These are phyloP conservation scores for Cutaneotrichosporon curvatum DNA, from an alignment of 1,284 basidiomycete genomes.

Conservation along the genomic window DNA sequence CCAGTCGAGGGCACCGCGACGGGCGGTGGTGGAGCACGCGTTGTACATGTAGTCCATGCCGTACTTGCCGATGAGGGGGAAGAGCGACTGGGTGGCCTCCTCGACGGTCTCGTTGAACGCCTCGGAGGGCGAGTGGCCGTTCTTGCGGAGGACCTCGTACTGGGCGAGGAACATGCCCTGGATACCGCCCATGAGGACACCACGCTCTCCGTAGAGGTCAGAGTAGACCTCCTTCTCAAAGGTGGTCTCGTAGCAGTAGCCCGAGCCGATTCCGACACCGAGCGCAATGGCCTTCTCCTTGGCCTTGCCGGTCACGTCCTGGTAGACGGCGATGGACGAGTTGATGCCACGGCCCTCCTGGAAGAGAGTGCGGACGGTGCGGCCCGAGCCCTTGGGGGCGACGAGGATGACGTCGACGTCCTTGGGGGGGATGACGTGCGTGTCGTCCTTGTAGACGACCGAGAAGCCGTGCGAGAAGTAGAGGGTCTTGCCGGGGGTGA, in stretches of 20 bases:
- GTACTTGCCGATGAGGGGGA: constrained; percentile 91
- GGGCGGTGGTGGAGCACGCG: constrained; percentile 97
- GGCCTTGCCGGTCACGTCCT: constrained; percentile 93
- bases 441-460: constrained; percentile 96
- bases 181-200: constrained; percentile 99
- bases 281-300: constrained; percentile 95
- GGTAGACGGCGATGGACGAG: constrained; percentile 50
- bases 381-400: constrained; percentile 97
- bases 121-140: constrained; percentile 96
- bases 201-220: constrained; percentile 98
- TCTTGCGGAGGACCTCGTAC: constrained; percentile 97
- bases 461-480: constrained; percentile 99
- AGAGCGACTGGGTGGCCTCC: constrained; percentile 97
- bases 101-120: constrained; percentile 99
- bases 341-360: constrained; percentile 84
- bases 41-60: constrained; percentile 99
- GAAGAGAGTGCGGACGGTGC: constrained; percentile 98
- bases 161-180: constrained; percentile 98
- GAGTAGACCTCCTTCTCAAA: constrained; percentile 99
- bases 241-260: constrained; percentile 79
- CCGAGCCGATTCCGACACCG: constrained; percentile 90
- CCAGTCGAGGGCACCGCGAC: constrained; percentile 98
- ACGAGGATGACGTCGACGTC: constrained; percentile 99
- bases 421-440: constrained; percentile 79
- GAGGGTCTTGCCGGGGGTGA: constrained; percentile 98